Evolutionary conservation across 495 filamentous ascomycete species (phyloP).

Genomic region (Penicillium lividum): DNA sequence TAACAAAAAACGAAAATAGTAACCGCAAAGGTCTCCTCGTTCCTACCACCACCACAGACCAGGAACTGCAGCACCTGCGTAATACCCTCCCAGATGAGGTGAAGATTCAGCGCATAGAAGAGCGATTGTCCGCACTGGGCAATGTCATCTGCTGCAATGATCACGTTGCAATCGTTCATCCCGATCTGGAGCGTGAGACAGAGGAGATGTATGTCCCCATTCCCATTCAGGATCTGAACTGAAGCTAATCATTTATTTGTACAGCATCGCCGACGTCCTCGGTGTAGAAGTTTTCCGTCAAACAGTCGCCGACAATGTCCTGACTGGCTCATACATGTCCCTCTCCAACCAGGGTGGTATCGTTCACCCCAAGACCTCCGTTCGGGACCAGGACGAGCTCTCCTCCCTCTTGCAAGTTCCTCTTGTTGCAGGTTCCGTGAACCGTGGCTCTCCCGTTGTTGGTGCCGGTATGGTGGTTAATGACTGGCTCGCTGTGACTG

Average conservation of each 20-base stretch:
- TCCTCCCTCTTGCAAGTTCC: conserved; percentile 92
- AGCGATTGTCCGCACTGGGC: conserved; percentile 90
- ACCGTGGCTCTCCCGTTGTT: conserved; percentile 89
- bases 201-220: conserved; percentile 68
- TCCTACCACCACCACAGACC: conserved; percentile 93
- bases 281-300: conserved; percentile 98
- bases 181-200: conserved; percentile 95
- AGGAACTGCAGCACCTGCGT: conserved; percentile 94
- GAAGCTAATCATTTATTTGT: background rate
- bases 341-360: conserved; percentile 95
- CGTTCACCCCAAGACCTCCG: conserved; percentile 93
- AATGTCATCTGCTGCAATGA: conserved; percentile 98
- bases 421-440: conserved; percentile 89
- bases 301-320: conserved; percentile 94
- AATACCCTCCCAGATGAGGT: conserved; percentile 89
- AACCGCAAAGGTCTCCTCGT: conserved; percentile 97
- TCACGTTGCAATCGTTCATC: conserved; percentile 93
- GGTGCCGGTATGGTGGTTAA: conserved; percentile 99
- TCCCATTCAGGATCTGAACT: background rate
- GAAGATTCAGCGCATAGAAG: conserved; percentile 93
- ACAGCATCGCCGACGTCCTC: conserved; percentile 83
- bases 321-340: conserved; percentile 93
- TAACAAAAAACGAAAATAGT: conserved; percentile 38
- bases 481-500: conserved; percentile 98
- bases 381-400: conserved; percentile 97